Percentiles rank a stretch among this genome's conserved stretches.
Evolutionary conservation across 192 early-diverging fungal species (phyloP).

Genomic region (Coemansia sp.): DNA sequence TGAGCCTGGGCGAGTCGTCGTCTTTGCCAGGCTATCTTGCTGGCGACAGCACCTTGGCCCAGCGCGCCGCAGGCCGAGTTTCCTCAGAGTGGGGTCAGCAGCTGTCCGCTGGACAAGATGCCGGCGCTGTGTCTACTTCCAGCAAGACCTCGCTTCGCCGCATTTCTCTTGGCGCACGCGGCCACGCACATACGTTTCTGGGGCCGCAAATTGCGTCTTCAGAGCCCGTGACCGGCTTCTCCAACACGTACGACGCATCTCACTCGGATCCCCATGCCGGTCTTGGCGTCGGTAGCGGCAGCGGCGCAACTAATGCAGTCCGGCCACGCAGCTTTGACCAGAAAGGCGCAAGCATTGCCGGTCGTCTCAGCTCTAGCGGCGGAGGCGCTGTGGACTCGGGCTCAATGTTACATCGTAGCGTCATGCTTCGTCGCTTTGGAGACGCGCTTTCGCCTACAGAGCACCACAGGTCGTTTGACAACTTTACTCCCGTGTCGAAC

Average conservation of each 20-base stretch:
- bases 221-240: neutral
- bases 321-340: constrained; percentile 37
- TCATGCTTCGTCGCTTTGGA: constrained; percentile 43
- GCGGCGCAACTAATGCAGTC: constrained; percentile 9
- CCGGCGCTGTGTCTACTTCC: neutral
- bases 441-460: constrained; percentile 42
- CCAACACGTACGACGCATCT: neutral
- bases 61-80: constrained; percentile 3
- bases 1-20: constrained; percentile 39
- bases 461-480: constrained; percentile 12
- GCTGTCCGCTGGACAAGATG: neutral
- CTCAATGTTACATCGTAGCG: constrained; percentile 43
- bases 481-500: neutral
- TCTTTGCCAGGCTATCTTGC: constrained; percentile 24
- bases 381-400: constrained; percentile 24
- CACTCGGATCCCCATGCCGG: neutral
- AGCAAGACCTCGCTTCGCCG: constrained; percentile 17
- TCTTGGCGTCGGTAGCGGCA: neutral
- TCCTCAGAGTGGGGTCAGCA: constrained; percentile 9
- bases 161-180: constrained; percentile 20
- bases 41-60: neutral
- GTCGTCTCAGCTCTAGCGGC: constrained; percentile 28
- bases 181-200: neutral
- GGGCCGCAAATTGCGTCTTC: neutral
- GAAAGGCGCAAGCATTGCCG: constrained; percentile 9